Evolutionary conservation across 345 rosid genomes (phyloP), one percentile per base, ranked within the genome.

Genomic region (Ceriops tagal): DNA sequence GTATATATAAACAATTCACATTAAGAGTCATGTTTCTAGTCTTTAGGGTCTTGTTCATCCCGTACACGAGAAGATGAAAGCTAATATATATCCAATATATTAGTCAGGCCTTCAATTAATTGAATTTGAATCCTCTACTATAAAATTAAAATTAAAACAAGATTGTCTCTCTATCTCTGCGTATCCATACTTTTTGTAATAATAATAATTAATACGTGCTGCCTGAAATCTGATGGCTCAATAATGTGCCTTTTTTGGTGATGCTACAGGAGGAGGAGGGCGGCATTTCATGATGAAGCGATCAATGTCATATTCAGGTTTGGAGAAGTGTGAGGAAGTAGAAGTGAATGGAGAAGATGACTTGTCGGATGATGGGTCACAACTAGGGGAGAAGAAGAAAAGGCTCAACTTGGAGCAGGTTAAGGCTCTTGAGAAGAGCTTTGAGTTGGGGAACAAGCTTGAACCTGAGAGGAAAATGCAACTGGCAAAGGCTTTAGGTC

Each of bases 301-400:
- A 82, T 90, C 96, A 20, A 76, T 86, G 87, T 90, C 93, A 1
- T 86, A 88, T 75, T 84, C 88, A 0, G 96, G 89, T 56, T 65
- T 78, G 57, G 86, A 86, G 32, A 83, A 80, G 64, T 73, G 82
- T 21, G 86, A 80, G 61, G 91, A 81, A 37, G 37, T 8, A 10
- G 37, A 34, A 34, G 87, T 72, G 51, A 78, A 75, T 55, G 84
- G 84, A 52, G 96, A 88, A 31, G 92, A 88, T 62, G 92, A 90
- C 16, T 77, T 85, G 61, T 90, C 96, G 8, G 96, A 90, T 72
- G 96, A 90, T 82, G 81, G 81, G 22, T 69, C 74, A 1, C 77
- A 73, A 21, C 21, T 78, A 26, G 81, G 81, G 65, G 81, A 78
- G 75, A 78, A 70, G 69, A 78, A 78, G 65, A 78, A 78, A 69